Conservation (phyloP, 2,329 filamentous ascomycete genomes). For the Daldinia sp. region DNA sequence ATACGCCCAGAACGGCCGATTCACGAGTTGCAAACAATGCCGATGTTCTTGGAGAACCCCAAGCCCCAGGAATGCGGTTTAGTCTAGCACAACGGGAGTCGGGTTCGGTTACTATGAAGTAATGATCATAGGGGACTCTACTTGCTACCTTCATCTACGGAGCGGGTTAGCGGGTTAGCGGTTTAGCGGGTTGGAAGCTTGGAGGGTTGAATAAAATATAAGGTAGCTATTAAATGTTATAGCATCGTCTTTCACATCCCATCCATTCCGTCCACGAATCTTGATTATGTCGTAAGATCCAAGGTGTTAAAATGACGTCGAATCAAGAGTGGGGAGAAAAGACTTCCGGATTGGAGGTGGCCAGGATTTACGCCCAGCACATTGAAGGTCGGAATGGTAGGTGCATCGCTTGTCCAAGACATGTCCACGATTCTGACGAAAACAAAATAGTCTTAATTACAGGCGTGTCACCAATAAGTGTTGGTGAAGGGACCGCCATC, state of each 20-base stretch:
- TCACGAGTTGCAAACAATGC: slow-evolving; percentile 23
- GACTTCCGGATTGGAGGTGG: slow-evolving; percentile 55
- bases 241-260: background rate
- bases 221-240: background rate
- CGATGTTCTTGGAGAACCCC: slow-evolving; percentile 17
- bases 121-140: background rate
- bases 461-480: slow-evolving; percentile 57
- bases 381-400: slow-evolving; percentile 48
- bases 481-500: slow-evolving; percentile 57
- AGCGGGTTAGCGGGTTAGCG: background rate
- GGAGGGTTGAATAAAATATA: slow-evolving; percentile 1
- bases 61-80: slow-evolving; percentile 9
- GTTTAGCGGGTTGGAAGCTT: no score
- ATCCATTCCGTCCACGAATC: background rate
- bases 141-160: background rate
- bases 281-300: background rate
- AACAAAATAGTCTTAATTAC: slow-evolving; percentile 55
- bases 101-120: slow-evolving; percentile 24
- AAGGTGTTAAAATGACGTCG: slow-evolving; percentile 47
- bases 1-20: slow-evolving; percentile 32
- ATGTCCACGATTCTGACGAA: slow-evolving; percentile 9
- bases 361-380: slow-evolving; percentile 46
- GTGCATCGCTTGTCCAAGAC: slow-evolving; percentile 13
- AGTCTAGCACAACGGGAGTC: slow-evolving; percentile 21
- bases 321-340: slow-evolving; percentile 48